Base-by-base conservation (phyloP, 345 rosid genomes). In the Aquilaria sinensis region DNA sequence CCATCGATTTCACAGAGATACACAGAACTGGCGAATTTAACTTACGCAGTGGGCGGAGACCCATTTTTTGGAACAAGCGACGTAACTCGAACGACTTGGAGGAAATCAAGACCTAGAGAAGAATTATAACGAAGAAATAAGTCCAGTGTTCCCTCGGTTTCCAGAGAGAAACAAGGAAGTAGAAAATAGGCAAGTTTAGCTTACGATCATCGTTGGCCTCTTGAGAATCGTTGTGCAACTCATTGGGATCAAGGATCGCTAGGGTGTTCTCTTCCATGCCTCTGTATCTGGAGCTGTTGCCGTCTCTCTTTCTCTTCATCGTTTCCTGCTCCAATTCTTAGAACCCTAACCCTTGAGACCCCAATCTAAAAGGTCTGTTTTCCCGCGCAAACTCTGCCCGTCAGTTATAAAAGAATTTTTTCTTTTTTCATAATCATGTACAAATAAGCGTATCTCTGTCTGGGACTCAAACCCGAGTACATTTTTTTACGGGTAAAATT, bases 71-170 rank as follows among this genome's bases (percentile, higher is more conserved):
- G 78, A 7, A 81, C 76, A 61, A 91, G 52, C 7, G 83, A 77
- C 68, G 88, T 77, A 5, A 76, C 73, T 5, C 92, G 88, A 77
- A 87, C 96, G 45, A 89, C 98, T 71, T 87, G 89, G 0, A 92
- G 81, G 74, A 82, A 92, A 67, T 79, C 81, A 70, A 89, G 64
- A 43, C 89, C 98, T 89, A 62, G 15, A 66, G 1, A 30, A 16
- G 1, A 15, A 15, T 12, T 58, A 58, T 34, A 61, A 16, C 48
- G 31, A 31, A 64, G 33, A 6, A 50, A 14, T 2, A 63, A 31
- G 33, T 9, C 10, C 7, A 48, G 12, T 5, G 10, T 7, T 10
- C 13, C 4, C 45, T 31, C 16, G 11, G 30, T 63, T 67, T 72
- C 69, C 29, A 31, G 29, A 51, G 29, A 51, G 11, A 65, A 34